Percentiles rank a stretch among this genome's conserved stretches.
phyloP scores from a whole-genome alignment of 192 early-diverging fungal genomes.

The Spinellus fusiger region DNA sequence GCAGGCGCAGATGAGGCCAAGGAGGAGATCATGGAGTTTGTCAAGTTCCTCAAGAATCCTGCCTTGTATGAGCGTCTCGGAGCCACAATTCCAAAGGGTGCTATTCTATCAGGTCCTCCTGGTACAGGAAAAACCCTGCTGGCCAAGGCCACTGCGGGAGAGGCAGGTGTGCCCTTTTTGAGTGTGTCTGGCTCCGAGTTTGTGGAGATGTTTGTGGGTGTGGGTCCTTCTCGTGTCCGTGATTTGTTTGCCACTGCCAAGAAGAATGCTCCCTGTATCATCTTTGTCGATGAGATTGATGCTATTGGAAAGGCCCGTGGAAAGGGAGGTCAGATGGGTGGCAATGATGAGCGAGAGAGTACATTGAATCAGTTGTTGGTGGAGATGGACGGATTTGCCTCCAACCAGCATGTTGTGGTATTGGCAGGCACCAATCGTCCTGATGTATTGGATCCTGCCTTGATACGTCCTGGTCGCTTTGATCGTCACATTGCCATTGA shows the following conservation, averaged over 20 bases:
- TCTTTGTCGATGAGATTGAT: slow-evolving; percentile 99
- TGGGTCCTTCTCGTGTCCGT: slow-evolving; percentile 87
- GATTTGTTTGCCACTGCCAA: slow-evolving; percentile 97
- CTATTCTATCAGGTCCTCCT: slow-evolving; percentile 86
- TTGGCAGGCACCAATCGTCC: slow-evolving; percentile 97
- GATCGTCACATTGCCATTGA: slow-evolving; percentile 98
- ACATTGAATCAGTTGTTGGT: slow-evolving; percentile 97
- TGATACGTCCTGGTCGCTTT: slow-evolving; percentile 96
- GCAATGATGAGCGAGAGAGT: slow-evolving; percentile 96
- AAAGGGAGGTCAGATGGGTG: slow-evolving; percentile 77
- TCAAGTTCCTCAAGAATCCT: slow-evolving; percentile 97
- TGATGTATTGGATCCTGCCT: slow-evolving; percentile 92
- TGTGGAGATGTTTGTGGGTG: slow-evolving; percentile 99
- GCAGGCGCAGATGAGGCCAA: slow-evolving; percentile 99
- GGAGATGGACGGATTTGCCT: slow-evolving; percentile 98
- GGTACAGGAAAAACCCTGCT: slow-evolving; percentile 98
- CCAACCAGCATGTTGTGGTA: slow-evolving; percentile 87
- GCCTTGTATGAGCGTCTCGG: slow-evolving; percentile 85
- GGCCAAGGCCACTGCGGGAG: slow-evolving; percentile 98
- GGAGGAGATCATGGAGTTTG: slow-evolving; percentile 99
- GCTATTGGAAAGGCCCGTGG: slow-evolving; percentile 98
- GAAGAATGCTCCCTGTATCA: slow-evolving; percentile 96
- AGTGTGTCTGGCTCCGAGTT: slow-evolving; percentile 99
- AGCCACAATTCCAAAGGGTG: slow-evolving; percentile 98
- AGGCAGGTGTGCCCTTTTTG: slow-evolving; percentile 96